Evolutionary conservation across 352 stramenopile genomes (phyloP), one percentile per base, ranked within the genome.

Genomic region (Phytophthora rubi): DNA sequence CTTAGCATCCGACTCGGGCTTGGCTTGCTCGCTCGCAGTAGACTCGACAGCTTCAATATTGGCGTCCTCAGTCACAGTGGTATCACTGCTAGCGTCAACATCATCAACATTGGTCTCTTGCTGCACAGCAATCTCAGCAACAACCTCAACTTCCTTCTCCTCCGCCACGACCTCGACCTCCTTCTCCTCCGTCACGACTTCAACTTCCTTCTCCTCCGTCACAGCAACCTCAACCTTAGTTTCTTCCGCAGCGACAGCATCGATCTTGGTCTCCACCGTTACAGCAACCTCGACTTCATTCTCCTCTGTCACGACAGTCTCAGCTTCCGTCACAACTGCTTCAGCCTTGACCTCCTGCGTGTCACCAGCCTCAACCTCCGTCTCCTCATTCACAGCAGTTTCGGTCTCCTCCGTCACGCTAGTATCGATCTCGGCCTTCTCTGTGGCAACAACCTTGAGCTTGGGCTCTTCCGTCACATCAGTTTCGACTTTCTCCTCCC

Each of bases 221-320:
- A 3, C 23, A 26, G 23, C 23, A 26, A 26, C 23, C 23, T 26
- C 23, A 26, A 26, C 23, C 23, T 26, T 26, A 26, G 23, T 26
- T 26, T 26, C 23, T 26, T 26, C 23, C 23, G 23, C 23, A 26
- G 23, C 35, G 32, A 21, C 61, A 49, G 30, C 2, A 2, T 56
- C 53, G 12, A 33, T 18, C 39, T 62, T 67, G n/a, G 18, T 13
- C 23, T 65, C 52, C 37, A 59, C 18, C 4, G 13, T n/a, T 9
- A 9, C 37, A 44, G 13, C 37, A 16, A 16, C 1, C 4, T 44
- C 37, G 13, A 44, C 37, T 16, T 63, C 44, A 1, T 23, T 42
- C 33, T 65, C 47, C 13, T n/a, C 53, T 28, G 15, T n/a, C 30
- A 32, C 13, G 30, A 30, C 35, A 60, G 33, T 21, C 21, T 59